Evolutionary conservation across 768 basidiomycete genomes (phyloP).

Genomic region (Boletus tomentosulus): DNA sequence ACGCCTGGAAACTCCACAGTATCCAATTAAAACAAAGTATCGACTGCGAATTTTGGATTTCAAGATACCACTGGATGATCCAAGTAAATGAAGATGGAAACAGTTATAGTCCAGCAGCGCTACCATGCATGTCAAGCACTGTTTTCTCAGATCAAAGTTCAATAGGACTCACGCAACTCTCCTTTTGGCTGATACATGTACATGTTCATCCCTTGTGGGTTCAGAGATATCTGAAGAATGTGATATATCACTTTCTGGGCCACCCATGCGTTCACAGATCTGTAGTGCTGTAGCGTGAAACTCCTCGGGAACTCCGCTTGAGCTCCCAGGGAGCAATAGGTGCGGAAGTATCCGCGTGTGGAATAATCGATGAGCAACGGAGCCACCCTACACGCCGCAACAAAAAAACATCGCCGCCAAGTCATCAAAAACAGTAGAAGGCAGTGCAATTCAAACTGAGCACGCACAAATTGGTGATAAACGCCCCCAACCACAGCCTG

Average conservation of each 20-base stretch:
- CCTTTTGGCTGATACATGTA: conserved; percentile 11
- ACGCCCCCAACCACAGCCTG: conserved; percentile 74
- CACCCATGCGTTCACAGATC: conserved; percentile 31
- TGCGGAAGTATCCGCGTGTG: conserved; percentile 35
- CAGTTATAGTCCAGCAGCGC: conserved; percentile 15
- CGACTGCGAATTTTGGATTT: conserved; percentile 7
- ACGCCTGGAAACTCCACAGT: neutral
- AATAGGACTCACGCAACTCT: conserved; percentile 23
- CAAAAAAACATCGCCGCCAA: conserved; percentile 5
- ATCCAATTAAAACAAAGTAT: conserved; percentile 9
- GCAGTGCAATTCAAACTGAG: conserved; percentile 21
- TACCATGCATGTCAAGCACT: conserved; percentile 5
- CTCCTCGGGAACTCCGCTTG: conserved; percentile 29
- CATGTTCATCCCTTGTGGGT: conserved; percentile 4
- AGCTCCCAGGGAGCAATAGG: conserved; percentile 25
- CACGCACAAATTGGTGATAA: conserved; percentile 74
- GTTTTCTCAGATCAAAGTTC: neutral
- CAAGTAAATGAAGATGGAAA: conserved; percentile 1
- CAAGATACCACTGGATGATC: conserved; percentile 5
- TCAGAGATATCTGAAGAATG: neutral
- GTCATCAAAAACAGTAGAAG: neutral
- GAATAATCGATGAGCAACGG: conserved; percentile 31
- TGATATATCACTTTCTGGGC: conserved; percentile 21
- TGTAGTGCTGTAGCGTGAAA: conserved; percentile 23
- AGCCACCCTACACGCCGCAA: conserved; percentile 24